Evolutionary conservation across 2,329 filamentous ascomycete species (phyloP), one percentile per base, ranked within the genome.

Genomic region (Neopestalotiopsis clavispora): DNA sequence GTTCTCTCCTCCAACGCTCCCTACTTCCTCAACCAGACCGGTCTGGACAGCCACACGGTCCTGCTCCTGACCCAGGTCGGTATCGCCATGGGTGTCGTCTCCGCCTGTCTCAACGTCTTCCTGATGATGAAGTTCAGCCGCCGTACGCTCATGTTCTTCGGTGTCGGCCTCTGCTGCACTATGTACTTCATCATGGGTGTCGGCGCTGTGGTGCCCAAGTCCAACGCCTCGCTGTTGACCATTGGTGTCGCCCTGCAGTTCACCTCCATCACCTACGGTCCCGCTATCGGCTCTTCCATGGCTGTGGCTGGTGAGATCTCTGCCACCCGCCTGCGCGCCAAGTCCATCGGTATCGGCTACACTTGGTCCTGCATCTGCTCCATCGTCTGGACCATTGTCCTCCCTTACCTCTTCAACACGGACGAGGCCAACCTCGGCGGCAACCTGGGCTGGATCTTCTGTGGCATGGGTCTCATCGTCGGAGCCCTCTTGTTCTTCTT

Each of bases 401-500:
- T 66, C 17, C 67, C 67, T 12, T 69, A 69, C 57, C 56, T 69
- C 32, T 66, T 69, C 57, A 69, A 69, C 63, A 40, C 62, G 32
- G 67, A 69, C 63, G 34, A 57, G 57, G 67, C 61, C 9, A 62
- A 69, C 57, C 63, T 69, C 17, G 57, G 67, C 28, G 67, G 49
- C 34, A 60, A 66, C 17, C 32, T 66, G 6, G 67, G 62, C 20
- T 69, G 62, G 62, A 65, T 69, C 63, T 69, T 66, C 42, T 60
- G 49, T 12, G 67, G 62, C 28, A 65, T 66, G 61, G 34, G 56
- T 13, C 20, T 52, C 45, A 60, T 69, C 38, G 38, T 60, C 34
- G 6, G 60, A 10, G 62, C 56, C n/a, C 7, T 66, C 30, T 10
- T 66, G 1, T 81, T 74, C 67, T 80, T 80, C 69, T 80, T 77